These are phyloP conservation scores for Chaetomiaceae sp. DNA, from an alignment of 2,329 filamentous ascomycete species.

Conservation along the genomic window DNA sequence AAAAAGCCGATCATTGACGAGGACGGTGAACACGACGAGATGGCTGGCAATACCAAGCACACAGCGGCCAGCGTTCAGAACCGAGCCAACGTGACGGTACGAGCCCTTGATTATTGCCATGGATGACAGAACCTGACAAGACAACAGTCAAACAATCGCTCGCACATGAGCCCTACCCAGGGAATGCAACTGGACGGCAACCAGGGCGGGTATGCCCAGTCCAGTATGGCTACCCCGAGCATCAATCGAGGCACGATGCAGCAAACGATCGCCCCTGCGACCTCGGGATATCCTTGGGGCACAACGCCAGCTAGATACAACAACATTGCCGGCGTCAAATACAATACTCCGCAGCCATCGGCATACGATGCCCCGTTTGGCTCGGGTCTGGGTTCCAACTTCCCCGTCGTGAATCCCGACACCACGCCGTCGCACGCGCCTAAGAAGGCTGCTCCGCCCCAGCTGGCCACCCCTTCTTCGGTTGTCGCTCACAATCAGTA, in stretches of 20 bases:
- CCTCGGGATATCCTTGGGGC: not conserved
- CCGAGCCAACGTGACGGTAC: not conserved
- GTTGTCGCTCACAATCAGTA: slow-evolving; percentile 1
- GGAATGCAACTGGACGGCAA: not conserved
- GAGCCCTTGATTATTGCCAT: not conserved
- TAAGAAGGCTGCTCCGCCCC: not conserved
- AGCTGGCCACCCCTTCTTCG: not conserved
- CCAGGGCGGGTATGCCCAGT: not conserved
- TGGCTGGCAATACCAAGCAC: not conserved
- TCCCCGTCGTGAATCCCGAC: not conserved
- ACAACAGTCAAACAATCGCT: not conserved
- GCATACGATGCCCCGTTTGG: not conserved
- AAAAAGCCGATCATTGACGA: not conserved
- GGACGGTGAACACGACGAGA: not conserved
- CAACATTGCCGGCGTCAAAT: not conserved
- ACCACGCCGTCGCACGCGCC: slow-evolving; percentile 8
- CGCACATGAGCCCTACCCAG: not conserved
- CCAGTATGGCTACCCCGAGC: not conserved
- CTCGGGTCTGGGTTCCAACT: not conserved
- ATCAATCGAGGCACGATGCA: not conserved
- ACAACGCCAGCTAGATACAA: not conserved
- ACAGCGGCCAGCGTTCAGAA: not conserved
- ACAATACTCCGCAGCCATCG: slow-evolving; percentile 1
- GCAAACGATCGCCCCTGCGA: not conserved
- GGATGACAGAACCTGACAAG: not conserved